Percentiles rank a stretch among this genome's conserved stretches.
Conservation (phyloP, 192 early-diverging fungal genomes). For the Allomyces arbusculus region DNA sequence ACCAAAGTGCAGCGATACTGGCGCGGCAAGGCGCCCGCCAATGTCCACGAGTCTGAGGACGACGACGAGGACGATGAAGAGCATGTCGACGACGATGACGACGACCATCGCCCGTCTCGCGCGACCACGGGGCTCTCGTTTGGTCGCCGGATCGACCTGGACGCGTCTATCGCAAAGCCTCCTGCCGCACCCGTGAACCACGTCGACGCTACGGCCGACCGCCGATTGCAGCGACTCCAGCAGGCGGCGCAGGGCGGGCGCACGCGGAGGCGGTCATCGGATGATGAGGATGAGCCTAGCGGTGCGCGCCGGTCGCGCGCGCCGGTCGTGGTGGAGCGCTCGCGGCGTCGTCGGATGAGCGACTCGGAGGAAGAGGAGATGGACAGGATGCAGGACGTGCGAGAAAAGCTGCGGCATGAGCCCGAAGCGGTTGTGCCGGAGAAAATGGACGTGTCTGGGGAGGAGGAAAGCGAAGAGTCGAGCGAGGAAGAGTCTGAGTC, state of each 20-base stretch:
- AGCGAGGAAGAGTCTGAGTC: constrained; percentile 39
- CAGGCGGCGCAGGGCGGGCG: no score
- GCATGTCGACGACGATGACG: constrained; percentile 3
- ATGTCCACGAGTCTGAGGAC: constrained; percentile 25
- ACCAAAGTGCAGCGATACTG: constrained; percentile 31
- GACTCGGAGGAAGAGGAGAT: not conserved
- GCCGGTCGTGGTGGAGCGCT: no score
- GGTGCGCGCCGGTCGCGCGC: no score
- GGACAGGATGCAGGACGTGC: not conserved
- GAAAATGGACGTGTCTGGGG: constrained; percentile 6
- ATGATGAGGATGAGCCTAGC: not conserved
- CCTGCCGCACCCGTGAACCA: constrained; percentile 18
- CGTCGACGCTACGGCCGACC: not conserved
- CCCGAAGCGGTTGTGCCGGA: constrained; percentile 10
- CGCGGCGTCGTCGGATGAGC: no score
- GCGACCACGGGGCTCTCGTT: constrained; percentile 13
- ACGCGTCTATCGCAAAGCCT: constrained; percentile 14
- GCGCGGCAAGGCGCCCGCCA: constrained; percentile 31
- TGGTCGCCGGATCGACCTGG: constrained; percentile 20
- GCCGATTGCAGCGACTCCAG: not conserved
- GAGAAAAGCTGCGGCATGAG: not conserved
- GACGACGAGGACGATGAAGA: constrained; percentile 20
- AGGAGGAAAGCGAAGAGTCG: constrained; percentile 21
- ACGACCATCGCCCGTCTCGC: not conserved
- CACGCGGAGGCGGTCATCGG: not conserved